These are phyloP conservation scores for Tetrastigma voinierianum DNA, from an alignment of 164 flowering plant species.

Conservation along the genomic window DNA sequence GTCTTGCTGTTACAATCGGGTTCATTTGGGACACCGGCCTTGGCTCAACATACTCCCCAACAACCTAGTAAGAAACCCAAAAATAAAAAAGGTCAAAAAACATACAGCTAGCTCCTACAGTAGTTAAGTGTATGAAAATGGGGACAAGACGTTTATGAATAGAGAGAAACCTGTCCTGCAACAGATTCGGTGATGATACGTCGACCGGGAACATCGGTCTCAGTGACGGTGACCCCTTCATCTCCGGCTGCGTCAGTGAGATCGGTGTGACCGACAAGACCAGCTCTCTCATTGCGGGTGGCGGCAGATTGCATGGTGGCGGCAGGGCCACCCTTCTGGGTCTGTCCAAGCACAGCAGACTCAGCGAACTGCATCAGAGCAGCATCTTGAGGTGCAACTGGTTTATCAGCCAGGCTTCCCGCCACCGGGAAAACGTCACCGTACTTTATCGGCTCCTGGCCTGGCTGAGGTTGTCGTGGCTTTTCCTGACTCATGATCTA, in stretches of 20 bases:
- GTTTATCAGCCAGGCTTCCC: constrained; percentile 47
- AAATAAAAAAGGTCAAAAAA: not conserved
- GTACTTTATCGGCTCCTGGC: constrained; percentile 39
- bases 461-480: constrained; percentile 25
- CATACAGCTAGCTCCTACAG: too few relatives aligned
- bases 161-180: constrained; percentile 41
- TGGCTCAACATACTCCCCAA: constrained; percentile 36
- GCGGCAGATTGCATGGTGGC: constrained; percentile 61
- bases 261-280: constrained; percentile 43
- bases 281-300: constrained; percentile 37
- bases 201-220: constrained; percentile 29
- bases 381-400: too few relatives aligned
- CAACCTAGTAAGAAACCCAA: constrained; percentile 35
- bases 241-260: constrained; percentile 25
- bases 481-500: constrained; percentile 36
- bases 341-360: constrained; percentile 33
- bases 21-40: constrained; percentile 12
- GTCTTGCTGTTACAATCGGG: constrained; percentile 3
- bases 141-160: too few relatives aligned
- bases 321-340: constrained; percentile 49
- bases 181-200: constrained; percentile 46
- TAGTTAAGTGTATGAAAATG: not conserved
- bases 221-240: constrained; percentile 47
- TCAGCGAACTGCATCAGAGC: constrained; percentile 58
- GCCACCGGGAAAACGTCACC: constrained; percentile 52